Evolutionary conservation across 2,329 filamentous ascomycete species (phyloP), one percentile per base, ranked within the genome.

Genomic region (Penicillium sp.): DNA sequence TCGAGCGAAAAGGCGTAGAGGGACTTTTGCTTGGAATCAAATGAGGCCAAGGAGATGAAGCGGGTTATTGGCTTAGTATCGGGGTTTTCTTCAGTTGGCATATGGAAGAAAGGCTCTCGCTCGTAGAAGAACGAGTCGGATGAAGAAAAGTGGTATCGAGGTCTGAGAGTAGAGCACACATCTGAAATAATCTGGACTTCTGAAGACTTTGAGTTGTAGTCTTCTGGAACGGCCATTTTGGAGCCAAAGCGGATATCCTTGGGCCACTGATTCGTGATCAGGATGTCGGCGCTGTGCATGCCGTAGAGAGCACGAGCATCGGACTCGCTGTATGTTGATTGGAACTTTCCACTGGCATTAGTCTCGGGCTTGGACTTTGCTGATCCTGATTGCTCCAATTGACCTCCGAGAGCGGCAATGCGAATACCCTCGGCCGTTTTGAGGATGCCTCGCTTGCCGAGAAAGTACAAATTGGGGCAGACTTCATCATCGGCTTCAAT

Each of bases 391-490:
- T 58, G 57, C 30, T 59, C 73, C 1, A 92, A 79, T 37, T 83
- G 81, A 0, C 95, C 95, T 28, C 94, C 94, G 0, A 99, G 82
- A 0, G 91, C 83, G n/a, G 94, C 91, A 63, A 99, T 93, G 54
- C 90, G 88, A 49, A 98, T 82, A 1, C 93, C 94, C 66, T 97
- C 93, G 0, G 91, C 89, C 0, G 94, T 98, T 75, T 95, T 98
- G 55, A 92, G 89, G 14, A 89, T 88, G 63, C 91, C 92, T 70
- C 92, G 89, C 76, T 95, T 96, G 59, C 91, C 93, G 0, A 99
- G 85, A 71, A 90, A 96, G 77, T 92, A 91, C 11, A 99, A 85
- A 73, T 99, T 98, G n/a, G 89, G 84, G 74, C 93, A 97, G 19
- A 99, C 84, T 70, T 89, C 87, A 64, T 84, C 89, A 64, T 90